phyloP scores from a whole-genome alignment of 202 grass and related monocot species.

The Miscanthus sacchariflorus region DNA sequence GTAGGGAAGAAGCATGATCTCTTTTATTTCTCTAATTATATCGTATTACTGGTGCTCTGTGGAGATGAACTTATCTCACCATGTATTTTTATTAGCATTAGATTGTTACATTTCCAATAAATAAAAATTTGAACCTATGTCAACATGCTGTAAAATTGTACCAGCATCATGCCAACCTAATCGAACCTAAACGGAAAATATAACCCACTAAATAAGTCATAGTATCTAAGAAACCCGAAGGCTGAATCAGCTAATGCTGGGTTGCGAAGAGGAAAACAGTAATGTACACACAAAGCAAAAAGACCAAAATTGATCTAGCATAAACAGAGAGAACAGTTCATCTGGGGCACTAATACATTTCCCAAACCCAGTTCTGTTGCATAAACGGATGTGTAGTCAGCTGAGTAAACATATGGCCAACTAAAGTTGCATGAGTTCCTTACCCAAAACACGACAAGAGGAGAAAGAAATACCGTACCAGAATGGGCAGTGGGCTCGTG shows the following conservation, averaged over 20 bases:
- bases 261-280: not conserved
- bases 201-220: slow-evolving; percentile 4
- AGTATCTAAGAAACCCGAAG: slow-evolving; percentile 1
- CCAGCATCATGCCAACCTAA: slow-evolving; percentile 96
- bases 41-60: no score
- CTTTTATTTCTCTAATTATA: no score
- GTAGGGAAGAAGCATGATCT: no score
- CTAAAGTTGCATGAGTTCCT: not conserved
- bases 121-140: no score
- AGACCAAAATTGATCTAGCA: not conserved
- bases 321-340: not conserved
- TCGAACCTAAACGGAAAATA: slow-evolving; percentile 63
- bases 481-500: no score
- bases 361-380: not conserved
- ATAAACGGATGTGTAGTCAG: not conserved
- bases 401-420: not conserved
- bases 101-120: no score
- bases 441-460: no score
- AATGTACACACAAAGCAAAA: not conserved
- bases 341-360: not conserved
- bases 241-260: not conserved
- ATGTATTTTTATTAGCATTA: no score
- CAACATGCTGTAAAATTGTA: slow-evolving; percentile 28
- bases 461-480: no score
- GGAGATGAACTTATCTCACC: no score